Percentiles rank a stretch among this genome's conserved stretches.
These are phyloP conservation scores for Termitomyces sp. DNA, from an alignment of 768 basidiomycete species.

Conservation along the genomic window DNA sequence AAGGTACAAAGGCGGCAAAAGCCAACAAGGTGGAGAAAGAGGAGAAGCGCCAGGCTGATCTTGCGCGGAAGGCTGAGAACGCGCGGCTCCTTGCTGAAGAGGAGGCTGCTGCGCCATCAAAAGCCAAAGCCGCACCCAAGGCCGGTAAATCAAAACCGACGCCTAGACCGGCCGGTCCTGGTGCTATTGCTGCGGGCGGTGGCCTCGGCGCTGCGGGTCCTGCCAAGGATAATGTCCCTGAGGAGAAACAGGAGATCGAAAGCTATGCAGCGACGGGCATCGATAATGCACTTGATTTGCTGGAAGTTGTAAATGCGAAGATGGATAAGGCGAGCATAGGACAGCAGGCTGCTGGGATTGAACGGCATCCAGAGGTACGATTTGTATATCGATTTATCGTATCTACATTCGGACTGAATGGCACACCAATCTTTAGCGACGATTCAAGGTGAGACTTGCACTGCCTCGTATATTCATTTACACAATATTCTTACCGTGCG, in stretches of 20 bases:
- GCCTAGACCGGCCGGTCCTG: conserved; percentile 73
- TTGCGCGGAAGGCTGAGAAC: conserved; percentile 83
- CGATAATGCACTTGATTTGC: conserved; percentile 84
- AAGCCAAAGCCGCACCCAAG: conserved; percentile 62
- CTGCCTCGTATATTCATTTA: not conserved
- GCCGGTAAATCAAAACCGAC: conserved; percentile 52
- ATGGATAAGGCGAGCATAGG: conserved; percentile 91
- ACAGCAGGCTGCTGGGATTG: conserved; percentile 78
- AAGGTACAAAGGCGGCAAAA: conserved; percentile 59
- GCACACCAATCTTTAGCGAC: conserved; percentile 46
- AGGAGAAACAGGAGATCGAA: conserved; percentile 42
- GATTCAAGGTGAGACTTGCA: conserved; percentile 67
- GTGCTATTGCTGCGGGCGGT: conserved; percentile 76
- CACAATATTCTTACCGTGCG: conserved; percentile 7
- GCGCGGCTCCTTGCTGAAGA: conserved; percentile 86
- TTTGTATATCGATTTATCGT: not conserved
- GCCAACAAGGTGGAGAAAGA: conserved; percentile 65
- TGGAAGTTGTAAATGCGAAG: conserved; percentile 87
- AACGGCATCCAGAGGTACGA: conserved; percentile 88
- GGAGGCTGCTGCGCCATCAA: conserved; percentile 56
- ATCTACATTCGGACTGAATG: conserved; percentile 4
- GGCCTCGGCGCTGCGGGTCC: conserved; percentile 26
- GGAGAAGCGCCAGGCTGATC: conserved; percentile 74
- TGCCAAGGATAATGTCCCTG: conserved; percentile 17
- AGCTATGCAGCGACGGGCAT: conserved; percentile 82